Evolutionary conservation across 1,284 basidiomycete species (phyloP).

Genomic region (Cutaneotrichosporon mucoides): DNA sequence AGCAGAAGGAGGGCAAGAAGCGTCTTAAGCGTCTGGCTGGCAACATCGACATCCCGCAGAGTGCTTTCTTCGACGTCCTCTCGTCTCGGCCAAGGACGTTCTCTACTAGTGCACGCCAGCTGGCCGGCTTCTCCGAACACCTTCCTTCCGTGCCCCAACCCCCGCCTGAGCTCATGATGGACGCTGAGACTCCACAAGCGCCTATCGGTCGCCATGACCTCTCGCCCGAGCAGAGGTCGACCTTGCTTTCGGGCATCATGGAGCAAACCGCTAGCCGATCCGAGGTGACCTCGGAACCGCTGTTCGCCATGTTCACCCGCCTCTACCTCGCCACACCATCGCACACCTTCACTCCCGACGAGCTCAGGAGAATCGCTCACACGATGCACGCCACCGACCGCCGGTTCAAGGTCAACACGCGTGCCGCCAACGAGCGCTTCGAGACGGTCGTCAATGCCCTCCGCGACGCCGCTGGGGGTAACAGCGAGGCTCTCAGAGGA

Average conservation of each 20-base stretch:
- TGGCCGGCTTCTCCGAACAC: background rate
- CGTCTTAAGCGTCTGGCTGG: slow-evolving; percentile 74
- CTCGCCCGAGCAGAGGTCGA: slow-evolving; percentile 12
- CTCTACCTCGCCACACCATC: slow-evolving; percentile 27
- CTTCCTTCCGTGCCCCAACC: background rate
- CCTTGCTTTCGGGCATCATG: slow-evolving; percentile 13
- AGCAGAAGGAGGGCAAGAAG: slow-evolving; percentile 87
- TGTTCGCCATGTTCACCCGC: slow-evolving; percentile 27
- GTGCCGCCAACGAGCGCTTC: slow-evolving; percentile 20
- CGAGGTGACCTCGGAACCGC: slow-evolving; percentile 11
- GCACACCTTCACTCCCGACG: slow-evolving; percentile 27
- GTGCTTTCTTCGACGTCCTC: slow-evolving; percentile 83
- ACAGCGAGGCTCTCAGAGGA: slow-evolving; percentile 8
- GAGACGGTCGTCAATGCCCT: slow-evolving; percentile 24
- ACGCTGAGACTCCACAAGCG: background rate
- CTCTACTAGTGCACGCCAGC: slow-evolving; percentile 19
- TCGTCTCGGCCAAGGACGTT: slow-evolving; percentile 51
- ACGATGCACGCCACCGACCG: slow-evolving; percentile 22
- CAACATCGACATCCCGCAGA: slow-evolving; percentile 81
- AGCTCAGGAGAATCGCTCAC: slow-evolving; percentile 22
- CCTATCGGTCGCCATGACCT: slow-evolving; percentile 9
- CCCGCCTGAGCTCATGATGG: background rate
- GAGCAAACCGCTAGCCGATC: background rate
- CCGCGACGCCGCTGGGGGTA: slow-evolving; percentile 17
- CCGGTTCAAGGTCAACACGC: slow-evolving; percentile 11